Base-by-base conservation (phyloP, 2,329 filamentous ascomycete genomes). In the Bimuria novae-zelandiae region DNA sequence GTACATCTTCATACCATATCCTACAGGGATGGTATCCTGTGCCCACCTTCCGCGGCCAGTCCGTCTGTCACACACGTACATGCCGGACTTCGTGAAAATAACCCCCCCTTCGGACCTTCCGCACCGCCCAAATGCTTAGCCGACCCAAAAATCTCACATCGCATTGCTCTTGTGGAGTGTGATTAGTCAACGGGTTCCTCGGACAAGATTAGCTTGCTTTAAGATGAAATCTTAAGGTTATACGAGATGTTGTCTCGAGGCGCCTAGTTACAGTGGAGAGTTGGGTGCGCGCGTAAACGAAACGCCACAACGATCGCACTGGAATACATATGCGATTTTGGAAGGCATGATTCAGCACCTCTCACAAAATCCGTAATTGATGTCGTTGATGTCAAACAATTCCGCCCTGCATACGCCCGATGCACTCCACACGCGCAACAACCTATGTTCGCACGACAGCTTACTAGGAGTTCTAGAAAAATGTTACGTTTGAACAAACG, bases 351-450 rank as follows among this genome's bases (percentile, higher is more conserved):
- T 17, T 36, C n/a, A 7, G 5, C 14, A n/a, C 17, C 14, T 16
- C 16, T n/a, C 33, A 16, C 14, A 4, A 17, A 4, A 17, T 16
- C 14, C 30, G n/a, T 12, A n/a, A 17, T 16, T 4, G 4, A 7
- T 36, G 33, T 16, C 14, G 11, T 30, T 30, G 19, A 32, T 16
- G 4, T 32, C 8, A 33, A 22, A 16, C 12, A 10, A 19, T 4
- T 22, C 27, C 33, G 42, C 42, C 33, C 19, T 32, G 29, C 35
- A 45, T 36, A 35, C 43, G 43, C 43, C 43, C 29, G 19, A 46
- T 22, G 41, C 41, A 32, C n/a, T n/a, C 40, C 16, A 30, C 7
- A 25, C 14, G 37, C 37, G 22, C 37, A 42, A 17, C 23, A 44
- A 44, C 41, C 41, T 44, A 32, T 32, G 3, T 10, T 33, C 29